Base-by-base conservation (phyloP, 352 stramenopile species). In the Phytophthora kernoviae region DNA sequence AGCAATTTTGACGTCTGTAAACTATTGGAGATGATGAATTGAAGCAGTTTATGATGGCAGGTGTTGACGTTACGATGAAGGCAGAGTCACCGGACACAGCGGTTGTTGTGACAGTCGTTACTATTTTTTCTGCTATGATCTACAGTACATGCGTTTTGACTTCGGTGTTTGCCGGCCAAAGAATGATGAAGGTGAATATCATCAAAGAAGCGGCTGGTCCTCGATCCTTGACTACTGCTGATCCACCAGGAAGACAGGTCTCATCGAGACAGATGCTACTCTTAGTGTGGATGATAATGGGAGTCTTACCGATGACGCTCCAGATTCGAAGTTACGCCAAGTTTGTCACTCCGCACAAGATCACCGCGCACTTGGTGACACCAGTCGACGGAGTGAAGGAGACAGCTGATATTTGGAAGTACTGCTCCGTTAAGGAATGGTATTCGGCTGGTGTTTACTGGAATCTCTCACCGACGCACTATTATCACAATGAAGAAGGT, bases 241-340 rank as follows among this genome's bases (percentile, higher is more conserved):
- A 32, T 0, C 20, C 41, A 17, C 20, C 5, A 27, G 18, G 17
- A 1, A 6, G 7, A 4, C 44, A 50, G 27, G 20, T 50, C 27
- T 51, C 54, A 26, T 34, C 44, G 8, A 45, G 11, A 24, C 36
- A 26, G 2, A 43, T 48, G 27, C n/a, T 70, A 27, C 8, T 65
- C 0, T 33, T 62, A 24, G 33, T 64, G 12, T 66, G 58, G 58
- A 1, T 62, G 11, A 21, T 51, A 15, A 52, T 57, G 40, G 54
- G 62, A 24, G 15, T 64, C 1, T 20, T 41, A 15, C 56, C 74
- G 41, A 63, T 75, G 62, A n/a, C 70, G 32, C 53, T 81, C n/a
- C 58, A 71, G 36, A 34, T 60, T 24, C 33, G 59, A 49, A 70
- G 62, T 41, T 70, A 50, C n/a, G 39, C 26, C 8, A 58, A 61